These are phyloP conservation scores for Cutaneotrichosporon cutaneum DNA, from an alignment of 1,284 basidiomycete genomes.

Conservation along the genomic window DNA sequence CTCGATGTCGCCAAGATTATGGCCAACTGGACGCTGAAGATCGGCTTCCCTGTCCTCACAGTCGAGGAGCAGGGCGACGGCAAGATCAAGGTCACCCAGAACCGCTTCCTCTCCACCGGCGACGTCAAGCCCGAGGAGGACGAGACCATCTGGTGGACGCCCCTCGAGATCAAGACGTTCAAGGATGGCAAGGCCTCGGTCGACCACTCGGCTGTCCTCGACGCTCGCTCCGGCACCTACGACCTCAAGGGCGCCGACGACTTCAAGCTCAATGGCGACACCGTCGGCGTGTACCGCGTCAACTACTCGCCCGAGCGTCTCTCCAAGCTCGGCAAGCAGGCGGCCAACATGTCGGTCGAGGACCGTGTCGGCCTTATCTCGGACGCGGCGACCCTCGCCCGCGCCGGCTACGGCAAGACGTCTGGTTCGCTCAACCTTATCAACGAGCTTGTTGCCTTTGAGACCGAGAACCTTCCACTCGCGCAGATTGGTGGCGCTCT, in stretches of 20 bases:
- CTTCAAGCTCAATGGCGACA: slow-evolving; percentile 85
- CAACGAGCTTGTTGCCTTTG: slow-evolving; percentile 63
- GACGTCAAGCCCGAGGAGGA: slow-evolving; percentile 77
- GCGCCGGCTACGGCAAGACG: slow-evolving; percentile 73
- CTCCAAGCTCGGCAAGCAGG: slow-evolving; percentile 73
- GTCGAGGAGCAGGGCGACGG: slow-evolving; percentile 74
- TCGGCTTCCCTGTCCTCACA: slow-evolving; percentile 83
- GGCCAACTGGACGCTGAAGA: slow-evolving; percentile 89
- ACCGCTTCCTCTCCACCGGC: slow-evolving; percentile 88
- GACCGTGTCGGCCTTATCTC: slow-evolving; percentile 84
- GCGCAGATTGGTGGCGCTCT: slow-evolving; percentile 55
- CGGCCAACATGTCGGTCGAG: slow-evolving; percentile 74
- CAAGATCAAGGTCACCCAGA: slow-evolving; percentile 73
- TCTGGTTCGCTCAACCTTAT: slow-evolving; percentile 74
- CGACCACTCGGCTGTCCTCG: slow-evolving; percentile 67
- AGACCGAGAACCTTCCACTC: slow-evolving; percentile 63
- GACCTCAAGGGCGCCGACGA: slow-evolving; percentile 65
- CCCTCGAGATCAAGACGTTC: slow-evolving; percentile 71
- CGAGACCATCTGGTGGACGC: slow-evolving; percentile 82
- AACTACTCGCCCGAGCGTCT: slow-evolving; percentile 81
- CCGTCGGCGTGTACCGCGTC: slow-evolving; percentile 84
- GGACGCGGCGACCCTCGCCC: slow-evolving; percentile 75
- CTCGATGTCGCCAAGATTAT: slow-evolving; percentile 78
- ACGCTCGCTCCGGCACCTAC: slow-evolving; percentile 68
- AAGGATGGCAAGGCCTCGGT: slow-evolving; percentile 51